Evolutionary conservation across 768 basidiomycete species (phyloP), one percentile per base, ranked within the genome.

Genomic region (Termitomyces eurrhizus): DNA sequence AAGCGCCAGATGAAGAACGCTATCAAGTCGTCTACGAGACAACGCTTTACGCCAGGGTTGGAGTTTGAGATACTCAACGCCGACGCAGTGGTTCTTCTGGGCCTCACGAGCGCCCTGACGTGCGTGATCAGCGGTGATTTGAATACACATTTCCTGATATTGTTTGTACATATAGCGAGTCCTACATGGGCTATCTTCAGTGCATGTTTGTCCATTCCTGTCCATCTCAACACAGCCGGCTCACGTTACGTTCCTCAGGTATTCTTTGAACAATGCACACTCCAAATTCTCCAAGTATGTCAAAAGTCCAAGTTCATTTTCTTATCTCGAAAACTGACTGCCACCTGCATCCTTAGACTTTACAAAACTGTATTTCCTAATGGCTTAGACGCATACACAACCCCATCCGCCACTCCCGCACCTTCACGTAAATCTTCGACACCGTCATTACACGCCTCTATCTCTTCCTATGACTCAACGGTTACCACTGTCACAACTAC

Each of bases 51-150:
- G 3, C 74, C 86, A 2, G 90, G 88, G 7, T 69, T 87, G 8
- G 90, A 93, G 65, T 93, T 85, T 81, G 91, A 93, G 66, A 79
- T 93, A 42, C 69, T 92, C 12, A 82, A 86, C 63, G 87, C 91
- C 0, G 91, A 93, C 66, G 82, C 86, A 0, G 79, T 87, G 7
- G 82, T 93, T 6, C 71, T 93, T 42, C 76, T 87, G 7, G 91
- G 90, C 0, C 72, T 93, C 56, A 88, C 86, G 0, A 82, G 87
- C 65, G 89, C 87, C 9, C 72, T 92, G 44, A 85, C 84, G 89
- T 89, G 64, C 24, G 81, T 71, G 8, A 16, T 41, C 51, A 16
- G 13, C 36, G 24, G 51, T 52, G 7, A 55, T 12, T 37, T 18
- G 2, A 9, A 9, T 21, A 24, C 24, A 46, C 13, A 24, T 46